A percentile compares a stretch with the other conserved stretches of the same genome.
These are phyloP conservation scores for Massarina eburnea DNA, from an alignment of 2,329 filamentous ascomycete species.

Conservation along the genomic window DNA sequence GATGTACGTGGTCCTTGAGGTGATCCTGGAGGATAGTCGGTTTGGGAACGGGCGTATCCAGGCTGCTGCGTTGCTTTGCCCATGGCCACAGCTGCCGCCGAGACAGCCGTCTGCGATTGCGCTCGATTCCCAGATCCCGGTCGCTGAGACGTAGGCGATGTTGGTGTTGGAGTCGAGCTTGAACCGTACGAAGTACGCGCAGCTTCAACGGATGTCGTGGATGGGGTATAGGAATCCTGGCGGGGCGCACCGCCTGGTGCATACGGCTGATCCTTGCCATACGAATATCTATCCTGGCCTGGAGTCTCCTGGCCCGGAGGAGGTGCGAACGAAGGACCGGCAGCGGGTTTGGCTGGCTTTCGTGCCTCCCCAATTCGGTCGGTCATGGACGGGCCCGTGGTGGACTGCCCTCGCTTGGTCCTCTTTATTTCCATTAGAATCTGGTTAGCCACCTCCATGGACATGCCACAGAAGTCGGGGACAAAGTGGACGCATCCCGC, in stretches of 20 bases:
- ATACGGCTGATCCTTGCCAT: slow-evolving; percentile 48
- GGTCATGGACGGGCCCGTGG: slow-evolving; percentile 54
- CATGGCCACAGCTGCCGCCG: slow-evolving; percentile 53
- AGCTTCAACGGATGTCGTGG: slow-evolving; percentile 48
- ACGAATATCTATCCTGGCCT: slow-evolving; percentile 50
- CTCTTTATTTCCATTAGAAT: slow-evolving; percentile 85
- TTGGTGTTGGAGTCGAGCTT: slow-evolving; percentile 41
- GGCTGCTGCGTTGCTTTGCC: slow-evolving; percentile 44
- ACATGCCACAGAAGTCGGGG: slow-evolving; percentile 98
- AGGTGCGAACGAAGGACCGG: slow-evolving; percentile 32
- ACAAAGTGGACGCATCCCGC: slow-evolving; percentile 91
- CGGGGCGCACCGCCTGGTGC: slow-evolving; percentile 29
- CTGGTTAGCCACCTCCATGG: slow-evolving; percentile 93
- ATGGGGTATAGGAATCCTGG: slow-evolving; percentile 44
- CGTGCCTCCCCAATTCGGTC: slow-evolving; percentile 21
- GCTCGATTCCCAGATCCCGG: slow-evolving; percentile 52
- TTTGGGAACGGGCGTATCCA: slow-evolving; percentile 49
- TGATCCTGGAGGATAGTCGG: slow-evolving; percentile 44
- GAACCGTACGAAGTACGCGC: slow-evolving; percentile 50
- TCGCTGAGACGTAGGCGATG: slow-evolving; percentile 51
- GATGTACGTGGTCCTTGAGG: slow-evolving; percentile 33
- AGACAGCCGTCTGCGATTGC: slow-evolving; percentile 49
- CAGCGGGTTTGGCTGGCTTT: slow-evolving; percentile 49
- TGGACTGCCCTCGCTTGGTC: slow-evolving; percentile 69
- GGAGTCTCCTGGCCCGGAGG: slow-evolving; percentile 37